Evolutionary conservation across 2,329 filamentous ascomycete genomes (phyloP).

Genomic region (Exophiala viscosa): DNA sequence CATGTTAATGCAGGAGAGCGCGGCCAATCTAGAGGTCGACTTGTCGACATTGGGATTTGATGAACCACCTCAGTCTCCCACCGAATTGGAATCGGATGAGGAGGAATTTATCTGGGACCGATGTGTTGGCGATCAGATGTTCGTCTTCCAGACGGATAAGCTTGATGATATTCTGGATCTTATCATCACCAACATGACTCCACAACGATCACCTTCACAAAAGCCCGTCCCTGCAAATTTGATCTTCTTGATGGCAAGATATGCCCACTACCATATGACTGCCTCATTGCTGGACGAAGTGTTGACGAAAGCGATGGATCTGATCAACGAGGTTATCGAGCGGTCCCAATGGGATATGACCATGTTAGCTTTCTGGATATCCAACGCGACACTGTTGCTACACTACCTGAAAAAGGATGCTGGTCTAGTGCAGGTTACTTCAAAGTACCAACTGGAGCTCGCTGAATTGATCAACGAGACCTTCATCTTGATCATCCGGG

Average conservation of each 20-base stretch:
- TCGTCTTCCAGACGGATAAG: constrained; percentile 95
- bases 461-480: constrained; percentile 97
- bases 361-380: constrained; percentile 97
- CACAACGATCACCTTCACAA: constrained; percentile 90
- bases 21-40: constrained; percentile 93
- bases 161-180: constrained; percentile 89
- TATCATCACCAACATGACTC: constrained; percentile 96
- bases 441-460: constrained; percentile 87
- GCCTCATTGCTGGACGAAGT: constrained; percentile 76
- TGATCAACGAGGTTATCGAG: constrained; percentile 94
- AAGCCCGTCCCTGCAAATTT: constrained; percentile 97
- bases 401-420: constrained; percentile 96
- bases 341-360: constrained; percentile 99
- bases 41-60: constrained; percentile 93
- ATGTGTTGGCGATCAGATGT: constrained; percentile 98
- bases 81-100: constrained; percentile 65
- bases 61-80: constrained; percentile 70
- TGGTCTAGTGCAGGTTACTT: constrained; percentile 74
- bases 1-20: constrained; percentile 97
- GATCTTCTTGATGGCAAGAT: constrained; percentile 89
- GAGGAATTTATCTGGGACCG: constrained; percentile 95
- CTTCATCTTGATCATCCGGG: constrained; percentile 93
- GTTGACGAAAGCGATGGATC: constrained; percentile 82
- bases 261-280: constrained; percentile 94
- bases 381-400: constrained; percentile 88